Evolutionary conservation across 352 stramenopile species (phyloP), one percentile per base, ranked within the genome.

Genomic region (Phytophthora fragariae): DNA sequence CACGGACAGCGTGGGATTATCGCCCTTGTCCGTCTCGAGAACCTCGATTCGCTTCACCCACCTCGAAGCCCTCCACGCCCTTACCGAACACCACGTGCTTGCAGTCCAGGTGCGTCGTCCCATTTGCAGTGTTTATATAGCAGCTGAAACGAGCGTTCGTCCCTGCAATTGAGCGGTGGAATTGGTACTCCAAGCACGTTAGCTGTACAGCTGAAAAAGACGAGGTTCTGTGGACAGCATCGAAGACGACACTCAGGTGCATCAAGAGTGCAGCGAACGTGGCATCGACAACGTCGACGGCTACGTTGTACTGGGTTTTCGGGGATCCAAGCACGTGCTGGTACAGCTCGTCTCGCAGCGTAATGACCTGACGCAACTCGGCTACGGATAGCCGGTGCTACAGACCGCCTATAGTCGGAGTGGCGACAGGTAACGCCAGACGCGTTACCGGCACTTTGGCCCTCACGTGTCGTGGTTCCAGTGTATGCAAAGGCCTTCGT

Each of bases 401-500:
- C 17, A 64, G 54, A 59, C 64, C 21, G n/a, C 5, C 37, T 11
- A 63, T 44, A 33, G 54, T 52, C 4, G 63, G 54, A n/a, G 54
- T 63, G 12, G 41, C 24, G 14, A 67, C 57, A 37, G 62, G 63
- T 62, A 76, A 76, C 31, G n/a, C n/a, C n/a, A n/a, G n/a, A n/a
- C n/a, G n/a, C n/a, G n/a, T 79, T 70, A 1, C 7, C 62, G 2
- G 75, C 67, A 10, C 35, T 62, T 17, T 78, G 67, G 41, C 73
- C 62, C 15, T 75, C 72, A 15, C 44, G 62, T 9, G 57, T 75
- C 24, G 57, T 79, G 0, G 52, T 73, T 29, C 72, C 67, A 39
- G 70, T 79, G 44, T 72, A 79, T 17, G 61, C 72, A 53, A 79
- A 73, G 2, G 53, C 57, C 9, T 79, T 75, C 0, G 57, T 60